phyloP scores from a whole-genome alignment of 2,329 filamentous ascomycete genomes.

The Fusarium ramigenum region DNA sequence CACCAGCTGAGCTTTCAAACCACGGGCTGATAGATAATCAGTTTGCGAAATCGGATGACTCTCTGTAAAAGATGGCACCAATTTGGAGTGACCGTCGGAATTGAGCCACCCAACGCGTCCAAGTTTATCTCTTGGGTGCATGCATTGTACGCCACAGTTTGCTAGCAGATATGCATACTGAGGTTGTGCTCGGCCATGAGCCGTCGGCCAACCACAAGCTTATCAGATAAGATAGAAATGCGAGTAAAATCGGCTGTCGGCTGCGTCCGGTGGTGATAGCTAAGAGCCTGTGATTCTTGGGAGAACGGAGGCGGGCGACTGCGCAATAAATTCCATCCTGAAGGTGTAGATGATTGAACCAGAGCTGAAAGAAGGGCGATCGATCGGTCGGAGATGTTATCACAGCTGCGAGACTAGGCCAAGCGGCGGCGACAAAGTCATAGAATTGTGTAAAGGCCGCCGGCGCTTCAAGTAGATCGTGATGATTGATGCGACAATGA shows the following conservation, averaged over 20 bases:
- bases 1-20: background rate
- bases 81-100: background rate
- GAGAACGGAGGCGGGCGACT: constrained; percentile 30
- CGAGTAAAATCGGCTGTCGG: constrained; percentile 29
- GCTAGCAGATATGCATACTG: constrained; percentile 11
- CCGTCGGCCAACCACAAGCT: constrained; percentile 14
- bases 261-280: constrained; percentile 26
- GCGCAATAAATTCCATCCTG: background rate
- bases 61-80: background rate
- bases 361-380: background rate
- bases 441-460: background rate
- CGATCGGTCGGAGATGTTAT: background rate
- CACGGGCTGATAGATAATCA: background rate
- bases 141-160: constrained; percentile 4
- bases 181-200: constrained; percentile 13
- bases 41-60: background rate
- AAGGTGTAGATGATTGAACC: background rate
- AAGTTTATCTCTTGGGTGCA: constrained; percentile 32
- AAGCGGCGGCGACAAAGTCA: background rate
- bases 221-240: constrained; percentile 33
- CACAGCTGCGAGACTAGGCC: background rate
- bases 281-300: background rate
- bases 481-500: background rate
- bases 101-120: constrained; percentile 25
- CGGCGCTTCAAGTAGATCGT: background rate